Base-by-base conservation (phyloP, 441 rosid genomes). In the Adansonia madagascariensis region DNA sequence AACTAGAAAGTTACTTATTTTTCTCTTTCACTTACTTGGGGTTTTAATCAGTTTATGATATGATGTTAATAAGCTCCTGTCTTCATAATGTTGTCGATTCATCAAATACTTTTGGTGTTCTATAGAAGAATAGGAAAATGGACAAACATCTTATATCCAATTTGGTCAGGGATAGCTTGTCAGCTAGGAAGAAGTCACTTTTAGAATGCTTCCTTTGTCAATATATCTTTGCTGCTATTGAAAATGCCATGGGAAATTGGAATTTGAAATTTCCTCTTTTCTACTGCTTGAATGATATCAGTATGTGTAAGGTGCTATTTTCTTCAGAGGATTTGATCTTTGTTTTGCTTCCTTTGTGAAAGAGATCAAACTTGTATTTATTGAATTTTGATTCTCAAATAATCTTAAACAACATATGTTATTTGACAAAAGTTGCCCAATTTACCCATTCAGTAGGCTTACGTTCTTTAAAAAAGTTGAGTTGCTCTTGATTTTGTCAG, bases 211-310 rank as follows among this genome's bases (percentile, higher is more conserved):
- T 3, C 3, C 18, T 1, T 70, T 0, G 44, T 14, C 8, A 22
- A 50, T 50, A 44, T 35, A 27, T 50, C 3, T 49, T 70, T 52
- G 22, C 18, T 70, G 60, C 22, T 24, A 50, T 70, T 50, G 74
- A 27, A 64, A 70, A 70, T 68, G 74, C 14, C 18, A 59, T 22
- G 24, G 31, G 1, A 22, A 22, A 59, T 20, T 14, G 64, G 22
- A 6, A 59, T 70, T 24, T 15, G 60, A 3, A 24, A 68, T 69
- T 69, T 1, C 1, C 20, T 50, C 41, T 49, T 24, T 49, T 47
- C 41, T 69, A n/a, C 53, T 43, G 57, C 73, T 49, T 69, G 73
- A 68, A 68, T 68, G 18, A 49, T 47, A 69, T 69, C 39, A 6
- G 41, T 14, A 20, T 67, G 56, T 46, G 39, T 67, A 20, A 46